These are phyloP conservation scores for Phytophthora cryptogea DNA, from an alignment of 352 stramenopile genomes.

Conservation along the genomic window DNA sequence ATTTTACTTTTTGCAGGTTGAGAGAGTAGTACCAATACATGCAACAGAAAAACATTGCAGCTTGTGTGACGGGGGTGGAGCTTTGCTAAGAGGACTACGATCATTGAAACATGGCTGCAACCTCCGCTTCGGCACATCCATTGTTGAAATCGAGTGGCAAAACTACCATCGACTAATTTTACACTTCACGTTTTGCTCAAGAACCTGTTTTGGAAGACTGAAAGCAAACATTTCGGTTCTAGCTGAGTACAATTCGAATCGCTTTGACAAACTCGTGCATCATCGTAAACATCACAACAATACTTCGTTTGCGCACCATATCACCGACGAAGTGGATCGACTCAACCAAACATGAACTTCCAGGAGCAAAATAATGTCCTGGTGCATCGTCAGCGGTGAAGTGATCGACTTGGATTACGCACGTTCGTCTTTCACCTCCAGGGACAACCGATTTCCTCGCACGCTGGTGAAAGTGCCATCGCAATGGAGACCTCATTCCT, in stretches of 20 bases:
- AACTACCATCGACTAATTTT: constrained; percentile 4
- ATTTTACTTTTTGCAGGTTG: neutral
- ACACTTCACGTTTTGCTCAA: neutral
- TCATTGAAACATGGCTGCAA: neutral
- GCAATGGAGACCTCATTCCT: constrained; percentile 3
- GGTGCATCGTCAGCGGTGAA: constrained; percentile 9
- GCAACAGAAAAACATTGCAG: constrained; percentile 69
- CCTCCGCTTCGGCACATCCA: neutral
- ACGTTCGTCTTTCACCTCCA: neutral
- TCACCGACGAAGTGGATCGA: neutral
- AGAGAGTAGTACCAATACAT: constrained; percentile 42
- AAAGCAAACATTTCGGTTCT: neutral
- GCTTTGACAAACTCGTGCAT: neutral
- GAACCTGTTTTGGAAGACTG: neutral
- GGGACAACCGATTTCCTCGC: neutral
- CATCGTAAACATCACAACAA: neutral
- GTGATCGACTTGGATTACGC: constrained; percentile 9
- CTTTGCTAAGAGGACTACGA: neutral
- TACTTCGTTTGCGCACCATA: constrained; percentile 7
- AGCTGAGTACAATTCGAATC: neutral
- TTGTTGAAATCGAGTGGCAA: neutral
- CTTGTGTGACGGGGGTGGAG: constrained; percentile 30
- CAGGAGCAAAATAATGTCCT: too few species aligned
- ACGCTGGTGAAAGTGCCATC: neutral
- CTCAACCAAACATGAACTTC: neutral